Conservation (phyloP, 2,329 filamentous ascomycete species). For the Microsporum audouinii region DNA sequence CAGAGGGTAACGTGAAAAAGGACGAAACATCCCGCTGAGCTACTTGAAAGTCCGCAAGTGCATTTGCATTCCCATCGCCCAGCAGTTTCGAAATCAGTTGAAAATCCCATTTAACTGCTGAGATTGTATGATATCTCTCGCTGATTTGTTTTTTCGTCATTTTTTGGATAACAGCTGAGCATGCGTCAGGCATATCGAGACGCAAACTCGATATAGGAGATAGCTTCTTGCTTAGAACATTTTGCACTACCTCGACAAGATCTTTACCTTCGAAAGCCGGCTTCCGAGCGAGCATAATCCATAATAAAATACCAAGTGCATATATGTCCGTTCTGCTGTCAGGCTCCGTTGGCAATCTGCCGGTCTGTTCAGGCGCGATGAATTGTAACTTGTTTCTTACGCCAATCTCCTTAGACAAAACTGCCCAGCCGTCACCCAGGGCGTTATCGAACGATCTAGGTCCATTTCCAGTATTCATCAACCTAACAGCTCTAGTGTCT, state of each 20-base stretch:
- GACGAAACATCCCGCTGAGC: slow-evolving; percentile 81
- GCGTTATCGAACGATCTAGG: slow-evolving; percentile 83
- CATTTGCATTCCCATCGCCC: slow-evolving; percentile 59
- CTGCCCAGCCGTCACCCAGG: slow-evolving; percentile 76
- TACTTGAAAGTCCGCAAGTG: slow-evolving; percentile 62
- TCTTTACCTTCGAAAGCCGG: slow-evolving; percentile 68
- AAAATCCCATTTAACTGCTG: slow-evolving; percentile 73
- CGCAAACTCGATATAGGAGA: slow-evolving; percentile 64
- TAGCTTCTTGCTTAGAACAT: slow-evolving; percentile 68
- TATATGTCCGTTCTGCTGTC: slow-evolving; percentile 91
- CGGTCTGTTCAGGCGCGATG: slow-evolving; percentile 90
- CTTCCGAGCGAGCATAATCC: slow-evolving; percentile 68
- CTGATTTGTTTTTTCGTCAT: slow-evolving; percentile 82
- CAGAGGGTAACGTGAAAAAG: slow-evolving; percentile 74
- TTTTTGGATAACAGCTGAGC: slow-evolving; percentile 75
- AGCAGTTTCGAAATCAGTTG: slow-evolving; percentile 61
- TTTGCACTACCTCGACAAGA: slow-evolving; percentile 83
- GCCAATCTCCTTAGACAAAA: slow-evolving; percentile 68
- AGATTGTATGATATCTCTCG: slow-evolving; percentile 81
- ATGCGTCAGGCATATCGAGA: slow-evolving; percentile 70
- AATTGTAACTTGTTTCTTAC: slow-evolving; percentile 83
- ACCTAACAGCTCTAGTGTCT: slow-evolving; percentile 59
- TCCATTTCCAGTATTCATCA: slow-evolving; percentile 78
- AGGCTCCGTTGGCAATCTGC: slow-evolving; percentile 81
- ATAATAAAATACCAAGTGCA: slow-evolving; percentile 79